Percentiles rank a stretch among this genome's conserved stretches.
phyloP scores from a whole-genome alignment of 2,329 filamentous ascomycete genomes.

The Monilinia aucupariae region DNA sequence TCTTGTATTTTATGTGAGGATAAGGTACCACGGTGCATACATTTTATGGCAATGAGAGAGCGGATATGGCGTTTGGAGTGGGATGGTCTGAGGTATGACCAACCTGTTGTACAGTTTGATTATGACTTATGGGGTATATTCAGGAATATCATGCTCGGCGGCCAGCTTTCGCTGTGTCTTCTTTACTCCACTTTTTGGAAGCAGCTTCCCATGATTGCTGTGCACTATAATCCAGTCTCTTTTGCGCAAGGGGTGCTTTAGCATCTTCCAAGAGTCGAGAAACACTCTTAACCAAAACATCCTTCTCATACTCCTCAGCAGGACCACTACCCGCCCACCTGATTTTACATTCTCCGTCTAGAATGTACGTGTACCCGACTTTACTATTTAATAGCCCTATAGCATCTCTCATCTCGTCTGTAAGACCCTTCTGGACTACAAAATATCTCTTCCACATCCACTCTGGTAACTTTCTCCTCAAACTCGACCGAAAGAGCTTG shows the following conservation, averaged over 20 bases:
- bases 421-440: slow-evolving; percentile 52
- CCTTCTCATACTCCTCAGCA: slow-evolving; percentile 59
- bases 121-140: slow-evolving; percentile 30
- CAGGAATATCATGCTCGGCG: slow-evolving; percentile 22
- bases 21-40: slow-evolving; percentile 14
- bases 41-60: slow-evolving; percentile 22
- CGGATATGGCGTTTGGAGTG: slow-evolving; percentile 12
- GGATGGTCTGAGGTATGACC: slow-evolving; percentile 3
- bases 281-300: slow-evolving; percentile 60
- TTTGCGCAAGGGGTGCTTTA: not conserved
- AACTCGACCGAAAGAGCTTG: slow-evolving; percentile 48
- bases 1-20: slow-evolving; percentile 69
- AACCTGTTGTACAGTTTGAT: slow-evolving; percentile 28
- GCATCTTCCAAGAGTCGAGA: slow-evolving; percentile 55
- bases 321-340: slow-evolving; percentile 85
- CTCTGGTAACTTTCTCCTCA: slow-evolving; percentile 47
- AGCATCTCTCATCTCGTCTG: slow-evolving; percentile 55
- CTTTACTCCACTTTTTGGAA: not conserved
- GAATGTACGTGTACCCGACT: slow-evolving; percentile 80
- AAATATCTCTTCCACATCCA: slow-evolving; percentile 58
- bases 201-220: not conserved
- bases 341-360: slow-evolving; percentile 83
- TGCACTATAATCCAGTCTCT: not conserved
- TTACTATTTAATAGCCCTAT: slow-evolving; percentile 77
- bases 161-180: slow-evolving; percentile 12